A percentile compares a stretch with the other conserved stretches of the same genome.
Evolutionary conservation across 805 yeast species (phyloP).

Genomic region (Zygotorulaspora sp.): DNA sequence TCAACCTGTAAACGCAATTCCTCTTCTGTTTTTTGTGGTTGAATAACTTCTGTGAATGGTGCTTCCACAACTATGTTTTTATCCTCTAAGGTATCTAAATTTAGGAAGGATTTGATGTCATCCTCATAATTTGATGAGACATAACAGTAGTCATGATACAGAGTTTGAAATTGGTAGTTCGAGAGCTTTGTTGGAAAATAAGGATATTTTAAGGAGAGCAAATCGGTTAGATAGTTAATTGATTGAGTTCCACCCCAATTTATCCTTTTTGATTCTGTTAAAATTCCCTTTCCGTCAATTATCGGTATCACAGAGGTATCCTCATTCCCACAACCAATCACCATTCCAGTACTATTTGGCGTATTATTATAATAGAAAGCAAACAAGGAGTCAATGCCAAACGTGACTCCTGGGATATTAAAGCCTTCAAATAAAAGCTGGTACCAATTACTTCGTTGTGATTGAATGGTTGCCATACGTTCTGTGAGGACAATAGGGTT

Average conservation of each 20-base stretch:
- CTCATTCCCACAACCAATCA: constrained; percentile 78
- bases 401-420: constrained; percentile 63
- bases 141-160: constrained; percentile 75
- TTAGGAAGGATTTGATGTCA: constrained; percentile 56
- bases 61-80: constrained; percentile 80
- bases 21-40: constrained; percentile 74
- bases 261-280: constrained; percentile 69
- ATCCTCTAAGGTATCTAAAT: constrained; percentile 56
- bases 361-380: constrained; percentile 59
- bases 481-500: constrained; percentile 84
- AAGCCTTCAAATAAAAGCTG: constrained; percentile 85
- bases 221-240: constrained; percentile 54
- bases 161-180: constrained; percentile 54
- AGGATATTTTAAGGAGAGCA: constrained; percentile 80
- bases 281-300: constrained; percentile 57
- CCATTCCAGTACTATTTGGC: constrained; percentile 52
- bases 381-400: constrained; percentile 81
- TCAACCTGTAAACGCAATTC: constrained; percentile 74
- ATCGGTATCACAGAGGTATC: constrained; percentile 82
- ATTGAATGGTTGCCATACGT: constrained; percentile 60
- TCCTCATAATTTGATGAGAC: constrained; percentile 61
- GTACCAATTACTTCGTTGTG: constrained; percentile 70
- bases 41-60: constrained; percentile 63
- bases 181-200: constrained; percentile 76
- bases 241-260: constrained; percentile 89